Evolutionary conservation across 345 rosid genomes (phyloP), one percentile per base, ranked within the genome.

Genomic region (Schrenkiella parvula): DNA sequence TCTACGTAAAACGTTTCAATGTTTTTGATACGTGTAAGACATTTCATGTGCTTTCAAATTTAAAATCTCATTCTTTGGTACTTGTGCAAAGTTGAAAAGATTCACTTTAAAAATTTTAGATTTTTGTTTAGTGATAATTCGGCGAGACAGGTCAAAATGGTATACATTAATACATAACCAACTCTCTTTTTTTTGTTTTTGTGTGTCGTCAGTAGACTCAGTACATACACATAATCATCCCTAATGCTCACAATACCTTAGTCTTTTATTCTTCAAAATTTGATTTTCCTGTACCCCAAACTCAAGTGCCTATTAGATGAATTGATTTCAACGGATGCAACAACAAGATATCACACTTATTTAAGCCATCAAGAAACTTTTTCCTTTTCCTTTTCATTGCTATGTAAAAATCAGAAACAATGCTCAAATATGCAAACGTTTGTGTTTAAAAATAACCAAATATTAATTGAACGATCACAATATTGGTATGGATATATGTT

Each of bases 61-160:
- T 47, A 19, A 47, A 8, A 3, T 43, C 5, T 46, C 2, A 10
- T 19, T 19, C 14, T 47, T 47, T 8, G 15, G 6, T 50, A 12
- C n/a, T 39, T 13, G 51, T 53, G 31, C 63, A 54, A 18, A 8
- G 19, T 68, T 68, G 21, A 13, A 26, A 31, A 41, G 10, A 12
- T 39, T 67, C 51, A 17, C 71, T 67, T 39, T 28, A 11, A 8
- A 22, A 6, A 0, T 17, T 67, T 39, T 1, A 18, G 14, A 17
- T 54, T 26, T 54, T 26, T 54, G 10, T 19, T 66, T 4, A 8
- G 13, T 18, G 1, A 41, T 28, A 13, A 18, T 39, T 67, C 4
- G 52, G 63, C 60, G 6, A 54, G 63, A 68, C 52, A 39, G 72
- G 62, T 41, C 53, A 54, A 28, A 68, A 37, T 63, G 29, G 72